Percentiles rank a stretch among this genome's conserved stretches.
phyloP scores from a whole-genome alignment of 805 yeast species.

The Priceomyces haplophilus region DNA sequence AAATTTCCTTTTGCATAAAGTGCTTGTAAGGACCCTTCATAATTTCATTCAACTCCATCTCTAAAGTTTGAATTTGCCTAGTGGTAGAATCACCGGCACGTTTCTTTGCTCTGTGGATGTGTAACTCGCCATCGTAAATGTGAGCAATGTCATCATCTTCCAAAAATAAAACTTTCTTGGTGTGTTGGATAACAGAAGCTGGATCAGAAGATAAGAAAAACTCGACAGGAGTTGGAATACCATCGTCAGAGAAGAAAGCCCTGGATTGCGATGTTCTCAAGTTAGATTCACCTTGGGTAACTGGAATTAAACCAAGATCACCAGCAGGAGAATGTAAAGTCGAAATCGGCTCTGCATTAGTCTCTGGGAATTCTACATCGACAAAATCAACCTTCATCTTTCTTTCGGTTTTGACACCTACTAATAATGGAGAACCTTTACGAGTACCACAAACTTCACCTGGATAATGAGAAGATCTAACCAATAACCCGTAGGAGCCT shows the following conservation, averaged over 20 bases:
- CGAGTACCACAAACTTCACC: slow-evolving; percentile 95
- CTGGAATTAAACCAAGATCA: slow-evolving; percentile 45
- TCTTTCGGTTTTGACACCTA: slow-evolving; percentile 95
- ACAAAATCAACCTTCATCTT: slow-evolving; percentile 96
- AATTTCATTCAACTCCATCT: slow-evolving; percentile 94
- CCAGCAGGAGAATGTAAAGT: slow-evolving; percentile 14
- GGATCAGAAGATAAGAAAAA: slow-evolving; percentile 97
- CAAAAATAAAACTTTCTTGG: slow-evolving; percentile 91
- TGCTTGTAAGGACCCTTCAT: slow-evolving; percentile 97
- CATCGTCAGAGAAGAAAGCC: slow-evolving; percentile 93
- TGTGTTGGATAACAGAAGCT: slow-evolving; percentile 92
- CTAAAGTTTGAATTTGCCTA: slow-evolving; percentile 93
- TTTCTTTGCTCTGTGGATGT: slow-evolving; percentile 92
- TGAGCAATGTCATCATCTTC: slow-evolving; percentile 99
- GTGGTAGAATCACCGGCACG: slow-evolving; percentile 82
- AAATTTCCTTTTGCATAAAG: slow-evolving; percentile 98
- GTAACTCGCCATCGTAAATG: slow-evolving; percentile 95
- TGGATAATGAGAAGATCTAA: slow-evolving; percentile 89
- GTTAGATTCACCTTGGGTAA: slow-evolving; percentile 51
- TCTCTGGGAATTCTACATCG: slow-evolving; percentile 93
- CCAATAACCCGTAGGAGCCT: slow-evolving; percentile 95
- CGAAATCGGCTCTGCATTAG: slow-evolving; percentile 23
- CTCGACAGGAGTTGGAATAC: slow-evolving; percentile 89
- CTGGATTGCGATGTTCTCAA: slow-evolving; percentile 91
- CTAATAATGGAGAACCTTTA: slow-evolving; percentile 95